A percentile compares a stretch with the other conserved stretches of the same genome.
Evolutionary conservation across 179 eudicot species (phyloP).

Genomic region (Nepenthes alata): DNA sequence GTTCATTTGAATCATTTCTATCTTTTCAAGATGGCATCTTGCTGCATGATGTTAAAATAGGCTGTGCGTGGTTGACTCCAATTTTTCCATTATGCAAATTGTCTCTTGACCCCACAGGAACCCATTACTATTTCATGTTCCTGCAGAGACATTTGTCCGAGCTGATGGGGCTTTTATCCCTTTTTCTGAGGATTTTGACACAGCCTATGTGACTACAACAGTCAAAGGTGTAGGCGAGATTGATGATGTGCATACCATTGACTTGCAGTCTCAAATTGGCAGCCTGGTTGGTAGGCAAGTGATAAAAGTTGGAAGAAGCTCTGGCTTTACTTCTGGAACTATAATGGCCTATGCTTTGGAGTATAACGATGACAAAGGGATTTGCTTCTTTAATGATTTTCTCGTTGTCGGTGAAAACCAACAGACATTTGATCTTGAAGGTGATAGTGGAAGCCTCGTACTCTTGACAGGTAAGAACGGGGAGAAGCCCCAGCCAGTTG

Average conservation of each 20-base stretch:
- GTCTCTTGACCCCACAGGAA: neutral
- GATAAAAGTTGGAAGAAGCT: constrained; percentile 94
- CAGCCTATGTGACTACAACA: constrained; percentile 34
- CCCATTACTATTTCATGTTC: neutral
- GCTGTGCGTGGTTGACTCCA: too few relatives aligned
- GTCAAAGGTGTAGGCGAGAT: constrained; percentile 68
- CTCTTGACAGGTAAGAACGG: constrained; percentile 56
- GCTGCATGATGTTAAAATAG: too few relatives aligned
- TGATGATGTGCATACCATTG: constrained; percentile 67
- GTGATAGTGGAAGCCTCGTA: constrained; percentile 92
- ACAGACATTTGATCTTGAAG: constrained; percentile 95
- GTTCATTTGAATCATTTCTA: too few relatives aligned
- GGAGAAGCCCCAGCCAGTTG: constrained; percentile 84
- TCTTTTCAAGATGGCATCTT: too few relatives aligned
- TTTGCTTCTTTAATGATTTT: constrained; percentile 91
- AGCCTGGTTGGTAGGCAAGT: constrained; percentile 82
- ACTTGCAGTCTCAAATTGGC: constrained; percentile 74
- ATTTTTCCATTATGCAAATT: neutral
- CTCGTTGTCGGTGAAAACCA: constrained; percentile 96
- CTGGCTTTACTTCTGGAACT: constrained; percentile 81
- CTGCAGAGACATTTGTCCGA: constrained; percentile 57
- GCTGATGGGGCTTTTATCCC: constrained; percentile 71
- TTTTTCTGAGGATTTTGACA: constrained; percentile 44
- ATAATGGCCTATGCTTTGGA: constrained; percentile 90
- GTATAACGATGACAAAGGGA: constrained; percentile 95